These are phyloP conservation scores for Globisporangium camurandrum DNA, from an alignment of 352 stramenopile genomes.

Conservation along the genomic window DNA sequence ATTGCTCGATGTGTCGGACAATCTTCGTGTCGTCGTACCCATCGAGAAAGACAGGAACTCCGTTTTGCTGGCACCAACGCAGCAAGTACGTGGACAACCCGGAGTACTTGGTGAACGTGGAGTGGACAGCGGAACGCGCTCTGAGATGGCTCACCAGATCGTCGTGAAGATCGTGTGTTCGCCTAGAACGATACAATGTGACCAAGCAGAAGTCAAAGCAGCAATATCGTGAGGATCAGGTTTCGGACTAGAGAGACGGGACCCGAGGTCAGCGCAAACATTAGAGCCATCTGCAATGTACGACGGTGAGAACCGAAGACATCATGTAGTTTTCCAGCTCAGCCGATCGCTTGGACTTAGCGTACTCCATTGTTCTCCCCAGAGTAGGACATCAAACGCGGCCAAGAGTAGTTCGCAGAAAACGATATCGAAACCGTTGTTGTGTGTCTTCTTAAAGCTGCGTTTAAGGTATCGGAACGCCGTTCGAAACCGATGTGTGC, in stretches of 20 bases:
- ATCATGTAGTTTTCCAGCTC: background rate
- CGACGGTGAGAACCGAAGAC: background rate
- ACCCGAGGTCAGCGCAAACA: background rate
- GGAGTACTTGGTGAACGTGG: background rate
- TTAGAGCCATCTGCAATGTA: background rate
- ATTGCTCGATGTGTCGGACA: too few species aligned
- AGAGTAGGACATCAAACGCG: constrained; percentile 1
- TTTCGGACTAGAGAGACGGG: background rate
- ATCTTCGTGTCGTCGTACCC: constrained; percentile 84
- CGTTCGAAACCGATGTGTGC: background rate
- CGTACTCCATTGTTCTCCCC: background rate
- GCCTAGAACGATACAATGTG: background rate
- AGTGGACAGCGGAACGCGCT: background rate
- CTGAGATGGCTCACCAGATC: background rate
- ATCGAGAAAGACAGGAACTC: too few species aligned
- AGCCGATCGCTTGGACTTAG: too few species aligned
- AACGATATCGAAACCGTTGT: constrained; percentile 7
- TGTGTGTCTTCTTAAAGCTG: background rate
- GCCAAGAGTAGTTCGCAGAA: constrained; percentile 1
- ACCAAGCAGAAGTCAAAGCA: background rate
- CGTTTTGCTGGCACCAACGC: too few species aligned
- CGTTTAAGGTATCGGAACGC: background rate
- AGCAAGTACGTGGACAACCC: too few species aligned
- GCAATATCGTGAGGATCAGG: background rate
- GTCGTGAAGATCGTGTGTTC: background rate